Conservation (phyloP, 805 yeast species). For the Candida cerambycidarum region DNA sequence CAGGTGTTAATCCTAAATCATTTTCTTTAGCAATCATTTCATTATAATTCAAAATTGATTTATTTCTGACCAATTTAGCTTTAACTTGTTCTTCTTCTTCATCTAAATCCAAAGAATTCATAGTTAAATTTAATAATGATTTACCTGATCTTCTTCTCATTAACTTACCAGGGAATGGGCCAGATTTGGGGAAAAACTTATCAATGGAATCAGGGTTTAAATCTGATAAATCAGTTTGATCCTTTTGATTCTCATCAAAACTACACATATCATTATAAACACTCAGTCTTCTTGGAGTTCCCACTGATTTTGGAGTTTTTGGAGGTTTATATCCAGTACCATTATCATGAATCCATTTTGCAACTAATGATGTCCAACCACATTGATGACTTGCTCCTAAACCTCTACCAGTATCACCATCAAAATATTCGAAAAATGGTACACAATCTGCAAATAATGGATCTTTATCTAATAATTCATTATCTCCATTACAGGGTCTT, state of each 20-base stretch:
- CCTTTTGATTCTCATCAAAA: slow-evolving; percentile 14
- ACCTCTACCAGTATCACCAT: slow-evolving; percentile 93
- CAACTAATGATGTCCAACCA: slow-evolving; percentile 95
- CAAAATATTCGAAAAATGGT: slow-evolving; percentile 84
- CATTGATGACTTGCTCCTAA: slow-evolving; percentile 92
- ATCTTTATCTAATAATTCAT: slow-evolving; percentile 53
- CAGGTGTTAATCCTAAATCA: slow-evolving; percentile 18
- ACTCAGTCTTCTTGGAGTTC: slow-evolving; percentile 31
- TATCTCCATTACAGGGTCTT: slow-evolving; percentile 79
- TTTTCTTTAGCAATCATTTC: slow-evolving; percentile 15
- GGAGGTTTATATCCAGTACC: slow-evolving; percentile 67
- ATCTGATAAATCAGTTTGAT: slow-evolving; percentile 10
- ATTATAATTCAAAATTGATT: slow-evolving; percentile 16
- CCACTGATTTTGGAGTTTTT: slow-evolving; percentile 32
- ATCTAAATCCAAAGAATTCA: slow-evolving; percentile 62
- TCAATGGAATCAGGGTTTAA: slow-evolving; percentile 32
- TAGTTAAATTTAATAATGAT: slow-evolving; percentile 66
- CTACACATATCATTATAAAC: slow-evolving; percentile 21
- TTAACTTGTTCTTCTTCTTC: slow-evolving; percentile 51
- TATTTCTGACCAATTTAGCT: slow-evolving; percentile 15
- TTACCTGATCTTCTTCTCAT: slow-evolving; percentile 72
- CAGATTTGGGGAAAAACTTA: slow-evolving; percentile 45
- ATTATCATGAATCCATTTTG: slow-evolving; percentile 87
- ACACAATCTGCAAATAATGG: slow-evolving; percentile 71
- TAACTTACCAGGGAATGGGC: slow-evolving; percentile 53